phyloP scores from a whole-genome alignment of 2,329 filamentous ascomycete genomes.

The Atkinsonella hypoxylon region DNA sequence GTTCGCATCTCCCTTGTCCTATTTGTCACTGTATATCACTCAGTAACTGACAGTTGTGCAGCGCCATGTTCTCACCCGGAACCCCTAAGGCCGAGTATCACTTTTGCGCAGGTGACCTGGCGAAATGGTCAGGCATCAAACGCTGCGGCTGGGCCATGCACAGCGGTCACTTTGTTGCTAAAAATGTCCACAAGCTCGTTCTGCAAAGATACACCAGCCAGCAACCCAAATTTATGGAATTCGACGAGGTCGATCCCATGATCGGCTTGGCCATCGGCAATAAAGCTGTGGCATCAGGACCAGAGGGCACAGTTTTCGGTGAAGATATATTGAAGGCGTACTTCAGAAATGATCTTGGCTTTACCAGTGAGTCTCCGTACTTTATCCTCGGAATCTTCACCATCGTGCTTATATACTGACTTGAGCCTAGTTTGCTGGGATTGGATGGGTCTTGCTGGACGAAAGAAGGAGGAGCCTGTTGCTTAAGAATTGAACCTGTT shows the following conservation, averaged over 20 bases:
- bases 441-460: conserved; percentile 34
- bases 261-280: conserved; percentile 63
- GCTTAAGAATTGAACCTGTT: not conserved
- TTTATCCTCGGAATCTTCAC: not conserved
- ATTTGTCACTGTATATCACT: not conserved
- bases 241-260: conserved; percentile 47
- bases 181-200: conserved; percentile 56
- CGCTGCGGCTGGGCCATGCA: conserved; percentile 67
- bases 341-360: conserved; percentile 58
- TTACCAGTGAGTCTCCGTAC: conserved; percentile 38
- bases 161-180: conserved; percentile 53
- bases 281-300: conserved; percentile 52
- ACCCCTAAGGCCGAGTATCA: conserved; percentile 48
- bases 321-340: conserved; percentile 50
- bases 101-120: conserved; percentile 59
- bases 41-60: not conserved
- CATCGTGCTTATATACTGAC: conserved; percentile 9
- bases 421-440: conserved; percentile 40
- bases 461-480: conserved; percentile 12
- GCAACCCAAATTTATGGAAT: conserved; percentile 33
- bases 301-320: conserved; percentile 45
- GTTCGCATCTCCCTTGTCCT: conserved; percentile 22
- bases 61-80: conserved; percentile 29
- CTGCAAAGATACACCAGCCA: conserved; percentile 26
- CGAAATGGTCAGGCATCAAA: conserved; percentile 66